Base-by-base conservation (phyloP, 805 yeast genomes). In the Dipodascus geniculatus region DNA sequence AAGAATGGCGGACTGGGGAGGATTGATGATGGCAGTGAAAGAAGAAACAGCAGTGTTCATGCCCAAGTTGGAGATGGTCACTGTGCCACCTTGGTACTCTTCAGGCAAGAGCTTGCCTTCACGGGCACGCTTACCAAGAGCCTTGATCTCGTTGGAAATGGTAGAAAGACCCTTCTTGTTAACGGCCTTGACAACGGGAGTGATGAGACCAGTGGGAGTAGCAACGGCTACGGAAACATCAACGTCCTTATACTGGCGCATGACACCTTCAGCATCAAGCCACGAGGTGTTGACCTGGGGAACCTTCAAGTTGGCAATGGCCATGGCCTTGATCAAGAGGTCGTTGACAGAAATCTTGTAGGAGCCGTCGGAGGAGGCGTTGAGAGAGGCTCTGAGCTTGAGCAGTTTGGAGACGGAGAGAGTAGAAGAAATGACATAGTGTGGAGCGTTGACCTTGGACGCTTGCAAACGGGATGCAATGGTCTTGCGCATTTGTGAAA, bases 31-130 rank as follows among this genome's bases (percentile, higher is more conserved):
- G 38, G 99, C 91, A 28, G 99, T 91, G 82, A 93, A 93, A 68
- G 85, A 66, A 60, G 82, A 77, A 49, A 91, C 97, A 54, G 99
- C 98, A 55, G 75, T 80, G 82, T 93, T 93, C 99, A 93, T 93
- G 69, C 99, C 99, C 78, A 93, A 77, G 84, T 93, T 93, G 61
- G 98, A 93, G 67, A 93, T 91, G 70, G 97, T 89, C 71, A 93
- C 87, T 63, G 99, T 90, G 68, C 99, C 99, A 65, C 99, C 99
- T 79, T 88, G 96, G 83, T 86, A 93, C 76, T 93, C 99, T 71
- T 88, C 95, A 58, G 99, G 99, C 60, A 74, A 68, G 70, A 93
- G 82, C 77, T 91, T 93, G 74, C 88, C 89, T 56, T 78, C 88
- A 73, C 91, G 89, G 57, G 99, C 99, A 73, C 93, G 87, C 78